Base-by-base conservation (phyloP, 805 yeast genomes). In the Candida arabinofermentans region DNA sequence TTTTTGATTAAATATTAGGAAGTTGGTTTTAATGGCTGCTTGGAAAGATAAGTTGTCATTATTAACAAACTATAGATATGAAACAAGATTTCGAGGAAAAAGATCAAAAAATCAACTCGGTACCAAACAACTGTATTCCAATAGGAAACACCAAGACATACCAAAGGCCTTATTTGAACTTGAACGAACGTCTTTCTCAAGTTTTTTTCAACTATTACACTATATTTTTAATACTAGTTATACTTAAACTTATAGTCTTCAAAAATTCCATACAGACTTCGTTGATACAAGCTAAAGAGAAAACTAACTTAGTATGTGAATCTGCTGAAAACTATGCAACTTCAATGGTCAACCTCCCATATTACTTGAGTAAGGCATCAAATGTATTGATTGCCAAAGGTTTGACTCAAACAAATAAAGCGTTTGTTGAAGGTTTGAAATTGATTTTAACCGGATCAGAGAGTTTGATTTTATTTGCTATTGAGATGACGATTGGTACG, bases 401-500 rank as follows among this genome's bases (percentile, higher is more conserved):
- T 0, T 55, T 86, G 29, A 67, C 72, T 12, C 70, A 72, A 30
- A 56, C 81, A 0, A 71, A 80, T 27, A 60, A 67, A 8, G 77
- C 71, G 0, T 63, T 79, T 8, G 53, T 73, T 23, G 58, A 66
- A 2, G 49, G 73, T 0, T 41, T 86, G 9, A 54, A 69, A 1
- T 43, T 79, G 36, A 52, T 78, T 9, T 56, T 86, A 0, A 73
- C 77, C 0, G 83, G 79, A 0, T 65, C 81, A 7, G 82, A 85
- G 50, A 69, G 72, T 32, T 48, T 89, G 31, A 57, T 86, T 0
- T 55, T 77, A 4, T 86, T 91, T 55, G 66, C 78, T 7, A 64
- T 91, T 8, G 88, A 89, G 24, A 53, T 91, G 48, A 75, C 84
- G 36, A 61, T 89, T 2, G 98, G 97, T 0, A 93, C 98, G 0